A percentile compares a stretch with the other conserved stretches of the same genome.
These are phyloP conservation scores for Pleodorina starrii DNA, from an alignment of 139 green algal species.

Conservation along the genomic window DNA sequence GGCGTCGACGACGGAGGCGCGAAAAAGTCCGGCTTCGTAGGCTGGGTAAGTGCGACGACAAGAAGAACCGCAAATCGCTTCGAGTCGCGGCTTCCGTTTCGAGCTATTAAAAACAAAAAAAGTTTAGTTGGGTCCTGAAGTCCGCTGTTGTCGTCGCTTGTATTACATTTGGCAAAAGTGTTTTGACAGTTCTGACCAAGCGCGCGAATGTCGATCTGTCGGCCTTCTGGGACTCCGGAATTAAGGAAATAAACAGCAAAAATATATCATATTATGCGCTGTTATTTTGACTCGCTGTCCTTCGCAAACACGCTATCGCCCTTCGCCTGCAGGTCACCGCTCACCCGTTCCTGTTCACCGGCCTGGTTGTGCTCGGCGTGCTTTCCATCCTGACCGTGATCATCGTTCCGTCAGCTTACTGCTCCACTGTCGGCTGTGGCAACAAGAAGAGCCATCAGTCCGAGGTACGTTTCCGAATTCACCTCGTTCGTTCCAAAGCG, in stretches of 20 bases:
- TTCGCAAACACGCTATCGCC: neutral
- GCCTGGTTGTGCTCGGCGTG: neutral
- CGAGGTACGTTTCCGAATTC: neutral
- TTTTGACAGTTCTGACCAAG: neutral
- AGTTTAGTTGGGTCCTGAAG: neutral
- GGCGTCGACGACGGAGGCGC: neutral
- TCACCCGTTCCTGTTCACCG: neutral
- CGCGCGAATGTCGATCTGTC: neutral
- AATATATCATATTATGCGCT: no score
- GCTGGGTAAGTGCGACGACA: neutral
- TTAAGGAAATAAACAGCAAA: no score
- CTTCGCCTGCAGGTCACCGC: neutral
- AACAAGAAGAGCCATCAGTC: neutral
- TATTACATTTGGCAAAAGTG: neutral
- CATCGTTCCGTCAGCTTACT: conserved; percentile 14
- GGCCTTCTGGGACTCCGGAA: neutral
- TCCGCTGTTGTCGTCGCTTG: neutral
- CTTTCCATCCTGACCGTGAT: neutral
- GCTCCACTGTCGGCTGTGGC: conserved; percentile 27
- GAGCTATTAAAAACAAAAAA: no score
- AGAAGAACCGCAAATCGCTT: neutral
- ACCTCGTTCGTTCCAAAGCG: no score
- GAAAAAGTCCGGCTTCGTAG: neutral
- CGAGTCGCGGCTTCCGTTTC: neutral
- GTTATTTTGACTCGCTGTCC: neutral